Base-by-base conservation (phyloP, 2,329 filamentous ascomycete genomes). In the Talaromyces sp. region DNA sequence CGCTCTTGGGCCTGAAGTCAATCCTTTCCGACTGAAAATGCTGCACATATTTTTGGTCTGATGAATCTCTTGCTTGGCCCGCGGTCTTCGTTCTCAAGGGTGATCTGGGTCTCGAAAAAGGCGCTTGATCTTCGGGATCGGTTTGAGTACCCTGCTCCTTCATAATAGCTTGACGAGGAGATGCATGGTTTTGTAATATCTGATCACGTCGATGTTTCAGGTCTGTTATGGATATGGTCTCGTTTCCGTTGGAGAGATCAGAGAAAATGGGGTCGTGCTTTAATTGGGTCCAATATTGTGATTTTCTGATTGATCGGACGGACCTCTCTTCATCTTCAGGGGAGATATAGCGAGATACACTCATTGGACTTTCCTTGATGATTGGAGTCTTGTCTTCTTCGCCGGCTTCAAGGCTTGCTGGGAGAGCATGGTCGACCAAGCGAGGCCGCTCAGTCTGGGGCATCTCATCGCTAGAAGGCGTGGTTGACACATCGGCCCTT, bases 211-310 rank as follows among this genome's bases (percentile, higher is more conserved):
- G 73, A 9, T 72, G 67, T 42, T 79, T 73, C 28, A 81, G 76
- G 23, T 81, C 76, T 40, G 77, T 73, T 50, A 82, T 65, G 3
- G 78, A 71, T 39, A 83, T 69, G 12, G 80, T 66, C 5, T 75
- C 69, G 62, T 75, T 74, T n/a, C 78, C 70, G 2, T 69, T 71
- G 1, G 74, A 71, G 58, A 83, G 81, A 5, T 79, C 74, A 5
- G 76, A 72, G 65, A 83, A 84, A 16, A 82, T 78, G 1, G 81
- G 77, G 62, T 83, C 82, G 59, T 79, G 71, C 67, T 79, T 79
- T 58, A 83, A 74, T n/a, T 75, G 72, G 2, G 78, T 68, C 82
- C 82, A 84, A 23, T 77, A 73, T 40, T 80, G 76, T 0, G 80
- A 83, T 64, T 83, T 77, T 61, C 79, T 73, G 16, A 84, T 77